Base-by-base conservation (phyloP, 148 eudicot genomes). In the Cornus suecica region DNA sequence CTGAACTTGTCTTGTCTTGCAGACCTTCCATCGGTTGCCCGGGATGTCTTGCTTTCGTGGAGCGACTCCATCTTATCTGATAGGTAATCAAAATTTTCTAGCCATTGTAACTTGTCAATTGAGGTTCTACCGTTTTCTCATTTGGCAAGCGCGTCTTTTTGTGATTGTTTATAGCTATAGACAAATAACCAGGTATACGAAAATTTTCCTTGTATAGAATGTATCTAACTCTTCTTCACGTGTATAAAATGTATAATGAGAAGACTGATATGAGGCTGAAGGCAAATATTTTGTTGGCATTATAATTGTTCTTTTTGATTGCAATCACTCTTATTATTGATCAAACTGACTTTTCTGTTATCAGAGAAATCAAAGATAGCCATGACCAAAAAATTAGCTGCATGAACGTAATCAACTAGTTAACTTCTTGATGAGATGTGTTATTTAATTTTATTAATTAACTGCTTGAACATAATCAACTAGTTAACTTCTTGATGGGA, bases 1-100 rank as follows among this genome's bases (percentile, higher is more conserved):
- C 8, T 1, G 62, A 18, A 70, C 16, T 68, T 73, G 27, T 74
- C 15, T 16, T 16, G 16, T 65, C 72, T 72, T 87, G 88, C 93
- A 94, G 97, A 89, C 65, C 76, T 94, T 13, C 98, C 98, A 25
- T 81, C 88, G 62, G 90, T 90, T 84, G 97, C 91, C 10, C 85
- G 97, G 23, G 98, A 94, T 79, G 56, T 86, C 63, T 74, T 94
- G 86, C 97, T 94, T 83, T 94, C 98, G 13, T 94, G 98, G 98
- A 90, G 88, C 73, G 83, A 87, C 48, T 90, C 98, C 23, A 79
- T 92, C 65, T 84, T 92, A 65, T 85, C 79, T 28, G 93, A 91
- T 80, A 85, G 91, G 84, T 79, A 72, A 65, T 73, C 23, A 31
- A 32, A 32, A 34, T 20, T n/a, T 22, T 23, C 23, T 32, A 66